Evolutionary conservation across 306 rosid genomes (phyloP), one percentile per base, ranked within the genome.

Genomic region (Sphenostylis stenocarpa): DNA sequence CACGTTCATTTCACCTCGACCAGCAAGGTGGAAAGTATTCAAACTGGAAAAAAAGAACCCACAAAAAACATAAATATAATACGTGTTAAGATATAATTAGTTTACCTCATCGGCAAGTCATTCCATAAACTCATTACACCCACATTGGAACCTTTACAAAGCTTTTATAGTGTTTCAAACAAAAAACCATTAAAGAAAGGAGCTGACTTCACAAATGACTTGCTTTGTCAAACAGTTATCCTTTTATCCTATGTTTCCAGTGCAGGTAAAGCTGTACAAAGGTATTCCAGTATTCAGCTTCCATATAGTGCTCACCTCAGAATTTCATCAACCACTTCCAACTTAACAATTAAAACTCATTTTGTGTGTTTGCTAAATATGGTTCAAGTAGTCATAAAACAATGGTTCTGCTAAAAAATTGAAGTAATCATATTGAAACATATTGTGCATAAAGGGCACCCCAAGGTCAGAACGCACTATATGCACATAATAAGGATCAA

Each of bases 1-100:
- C 82, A 92, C 98, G 47, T 95, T 95, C 96, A 89, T 90, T 88
- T 95, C 97, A 85, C 97, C 97, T 76, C 97, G 90, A 72, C 97
- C 97, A 56, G 96, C 98, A 83, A 90, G 93, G 72, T 92, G 97
- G 77, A 95, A 95, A 23, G 98, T 95, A 83, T 95, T 95, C 84
- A 92, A 81, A 83, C 98, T 92, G 91, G 8, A 72, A 57, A 24
- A n/a, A 20, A 53, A 52, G 17, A 34, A n/a, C 6, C 8, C 19
- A 15, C n/a, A n/a, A n/a, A n/a, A n/a, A n/a, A n/a, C n/a, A n/a
- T n/a, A n/a, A n/a, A n/a, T n/a, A n/a, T n/a, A 21, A 60, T 60
- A 60, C 67, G 12, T 56, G n/a, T 24, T 24, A 24, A 24, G 34
- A 12, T 13, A 23, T 4, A 58, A 5, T 58, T 58, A 26, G 11